Evolutionary conservation across 2,329 filamentous ascomycete species (phyloP).

Genomic region (Monosporascus sp.): DNA sequence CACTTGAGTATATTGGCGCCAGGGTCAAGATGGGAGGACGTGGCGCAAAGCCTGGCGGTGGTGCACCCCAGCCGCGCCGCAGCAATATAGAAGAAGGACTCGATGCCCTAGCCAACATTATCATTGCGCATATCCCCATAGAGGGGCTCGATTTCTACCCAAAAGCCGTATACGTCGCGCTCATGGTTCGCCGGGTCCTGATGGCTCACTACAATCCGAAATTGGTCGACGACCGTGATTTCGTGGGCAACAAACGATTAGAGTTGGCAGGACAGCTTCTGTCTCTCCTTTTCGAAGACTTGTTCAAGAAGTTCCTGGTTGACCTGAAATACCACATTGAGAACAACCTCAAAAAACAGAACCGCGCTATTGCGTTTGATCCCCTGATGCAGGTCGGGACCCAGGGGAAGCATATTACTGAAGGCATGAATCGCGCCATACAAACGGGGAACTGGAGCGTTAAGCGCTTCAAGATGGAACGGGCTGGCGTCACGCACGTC

Average conservation of each 20-base stretch:
- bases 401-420: conserved; percentile 81
- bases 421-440: conserved; percentile 92
- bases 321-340: conserved; percentile 92
- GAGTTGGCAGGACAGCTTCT: conserved; percentile 93
- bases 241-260: conserved; percentile 94
- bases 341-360: conserved; percentile 91
- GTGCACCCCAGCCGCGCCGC: conserved; percentile 52
- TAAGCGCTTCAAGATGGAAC: conserved; percentile 98
- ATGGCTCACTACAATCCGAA: conserved; percentile 90
- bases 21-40: conserved; percentile 83
- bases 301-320: conserved; percentile 92
- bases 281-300: conserved; percentile 89
- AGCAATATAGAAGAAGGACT: conserved; percentile 89
- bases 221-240: conserved; percentile 92
- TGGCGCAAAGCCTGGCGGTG: conserved; percentile 45
- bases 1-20: conserved; percentile 83
- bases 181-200: conserved; percentile 94
- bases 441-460: conserved; percentile 97
- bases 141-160: conserved; percentile 89
- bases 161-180: conserved; percentile 93
- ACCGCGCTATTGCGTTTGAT: conserved; percentile 82
- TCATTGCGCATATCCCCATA: conserved; percentile 92
- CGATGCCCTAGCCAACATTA: conserved; percentile 85
- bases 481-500: conserved; percentile 94
- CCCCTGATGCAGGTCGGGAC: conserved; percentile 79